Base-by-base conservation (phyloP, 2,329 filamentous ascomycete species). In the Ophiosphaerella korrae region DNA sequence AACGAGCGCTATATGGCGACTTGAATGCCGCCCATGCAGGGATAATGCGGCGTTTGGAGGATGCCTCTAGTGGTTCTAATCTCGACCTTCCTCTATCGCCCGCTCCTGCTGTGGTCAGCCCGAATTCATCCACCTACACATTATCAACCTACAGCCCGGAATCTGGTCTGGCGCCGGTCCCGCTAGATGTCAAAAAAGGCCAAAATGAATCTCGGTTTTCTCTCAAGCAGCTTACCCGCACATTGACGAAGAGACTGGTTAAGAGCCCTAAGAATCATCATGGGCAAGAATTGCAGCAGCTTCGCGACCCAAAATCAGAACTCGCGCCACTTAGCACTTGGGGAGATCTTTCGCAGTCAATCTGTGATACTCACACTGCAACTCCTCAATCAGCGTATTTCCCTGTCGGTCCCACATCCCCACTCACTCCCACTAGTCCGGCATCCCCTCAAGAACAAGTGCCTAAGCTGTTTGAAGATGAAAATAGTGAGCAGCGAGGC, bases 171-270 rank as follows among this genome's bases (percentile, higher is more conserved):
- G 57, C 55, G 3, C 63, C 57, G 8, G 63, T 64, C 8, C 62
- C 67, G 2, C 33, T 65, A 3, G 43, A 53, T 2, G 39, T 62
- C 29, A 53, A 53, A 39, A 65, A 61, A 37, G 26, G 51, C 1
- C 42, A 48, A 7, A 59, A 44, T 12, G 68, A 71, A 3, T 62
- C 67, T 12, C 64, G 65, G 3, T 71, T 71, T 39, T 72, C 68
- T 1, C 33, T 73, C 12, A 71, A 60, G 36, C 60, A 66, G 36
- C 59, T 73, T 9, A 68, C 67, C 13, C 64, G 67, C 6, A 66
- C 48, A 4, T 52, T 73, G 11, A 68, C 66, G 1, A 65, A 60
- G 21, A 67, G 54, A 40, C 45, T 71, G 5, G 58, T 44, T 1
- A 70, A 61, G 34, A 45, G 48, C 2, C 48, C 52, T 3, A 57